Conservation (phyloP, 1,284 basidiomycete genomes). For the Laetiporus sulphureus region DNA sequence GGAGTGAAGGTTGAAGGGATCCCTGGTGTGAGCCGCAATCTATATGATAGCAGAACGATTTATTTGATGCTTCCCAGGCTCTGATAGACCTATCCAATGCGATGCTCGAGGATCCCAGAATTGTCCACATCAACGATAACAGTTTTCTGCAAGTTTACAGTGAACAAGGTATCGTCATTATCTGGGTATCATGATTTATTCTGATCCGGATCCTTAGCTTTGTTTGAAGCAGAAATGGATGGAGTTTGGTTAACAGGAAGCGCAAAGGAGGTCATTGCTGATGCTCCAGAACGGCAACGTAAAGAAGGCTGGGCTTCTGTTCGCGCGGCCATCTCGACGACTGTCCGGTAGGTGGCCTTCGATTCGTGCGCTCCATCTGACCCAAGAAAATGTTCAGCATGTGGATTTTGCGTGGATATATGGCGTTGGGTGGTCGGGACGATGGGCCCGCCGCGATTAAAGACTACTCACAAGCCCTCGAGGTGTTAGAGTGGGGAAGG, state of each 20-base stretch:
- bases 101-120: slow-evolving; percentile 27
- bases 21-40: no score
- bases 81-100: slow-evolving; percentile 26
- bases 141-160: slow-evolving; percentile 27
- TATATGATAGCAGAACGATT: no score
- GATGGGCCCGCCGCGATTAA: slow-evolving; percentile 10
- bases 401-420: slow-evolving; percentile 33
- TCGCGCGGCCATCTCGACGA: slow-evolving; percentile 31
- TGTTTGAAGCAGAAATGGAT: slow-evolving; percentile 20
- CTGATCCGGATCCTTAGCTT: slow-evolving; percentile 18
- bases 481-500: slow-evolving; percentile 35
- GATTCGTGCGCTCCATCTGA: not conserved
- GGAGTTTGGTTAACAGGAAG: slow-evolving; percentile 28
- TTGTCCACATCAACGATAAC: slow-evolving; percentile 24
- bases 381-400: not conserved
- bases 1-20: no score
- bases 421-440: slow-evolving; percentile 15
- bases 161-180: not conserved
- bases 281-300: slow-evolving; percentile 27
- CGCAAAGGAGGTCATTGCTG: slow-evolving; percentile 24
- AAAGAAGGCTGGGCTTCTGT: slow-evolving; percentile 31
- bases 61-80: slow-evolving; percentile 17
- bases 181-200: no score
- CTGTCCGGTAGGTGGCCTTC: slow-evolving; percentile 29
- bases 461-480: slow-evolving; percentile 23